These are phyloP conservation scores for Vicia sativa DNA, from an alignment of 306 rosid genomes.

Conservation along the genomic window DNA sequence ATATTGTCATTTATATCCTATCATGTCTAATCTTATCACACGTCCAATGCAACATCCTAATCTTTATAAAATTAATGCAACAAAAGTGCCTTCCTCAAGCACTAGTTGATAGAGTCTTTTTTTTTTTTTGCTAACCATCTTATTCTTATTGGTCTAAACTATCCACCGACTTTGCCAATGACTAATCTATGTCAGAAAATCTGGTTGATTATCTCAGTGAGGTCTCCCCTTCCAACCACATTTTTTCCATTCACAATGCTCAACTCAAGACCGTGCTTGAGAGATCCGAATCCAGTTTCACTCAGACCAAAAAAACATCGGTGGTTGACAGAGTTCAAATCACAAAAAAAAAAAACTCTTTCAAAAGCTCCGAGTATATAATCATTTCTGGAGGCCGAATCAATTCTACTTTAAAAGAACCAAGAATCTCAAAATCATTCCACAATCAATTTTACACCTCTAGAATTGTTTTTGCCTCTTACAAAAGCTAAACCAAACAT, in stretches of 20 bases:
- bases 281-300: not conserved
- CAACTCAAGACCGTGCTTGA: not conserved
- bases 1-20: no score
- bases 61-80: not conserved
- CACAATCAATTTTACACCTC: no score
- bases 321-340: slow-evolving; percentile 1
- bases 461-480: no score
- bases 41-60: no score
- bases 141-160: not conserved
- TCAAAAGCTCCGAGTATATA: no score
- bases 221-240: not conserved
- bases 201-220: not conserved
- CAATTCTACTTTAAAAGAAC: no score
- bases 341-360: not conserved
- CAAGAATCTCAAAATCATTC: no score
- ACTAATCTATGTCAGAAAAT: not conserved
- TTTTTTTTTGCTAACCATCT: not conserved
- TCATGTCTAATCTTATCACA: no score
- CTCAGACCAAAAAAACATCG: not conserved
- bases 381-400: no score
- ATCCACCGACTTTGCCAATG: not conserved
- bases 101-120: slow-evolving; percentile 5
- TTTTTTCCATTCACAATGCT: not conserved
- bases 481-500: no score
- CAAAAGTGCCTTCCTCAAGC: not conserved